Evolutionary conservation across 2,329 filamentous ascomycete genomes (phyloP).

Genomic region (Alternaria rosae): DNA sequence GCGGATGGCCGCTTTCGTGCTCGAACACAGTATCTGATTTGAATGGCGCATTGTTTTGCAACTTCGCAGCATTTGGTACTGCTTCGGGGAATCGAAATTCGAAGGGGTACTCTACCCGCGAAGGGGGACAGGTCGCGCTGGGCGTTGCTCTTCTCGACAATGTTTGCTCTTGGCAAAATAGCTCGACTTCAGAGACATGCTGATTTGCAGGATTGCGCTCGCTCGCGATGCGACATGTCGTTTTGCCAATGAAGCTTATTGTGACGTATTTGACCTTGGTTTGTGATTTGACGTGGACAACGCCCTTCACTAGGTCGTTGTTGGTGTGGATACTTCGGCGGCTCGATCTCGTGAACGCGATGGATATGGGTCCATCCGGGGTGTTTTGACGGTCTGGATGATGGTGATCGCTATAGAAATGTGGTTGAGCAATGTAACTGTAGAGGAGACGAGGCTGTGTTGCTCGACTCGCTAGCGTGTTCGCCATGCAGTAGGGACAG

Average conservation of each 20-base stretch:
- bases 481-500: conserved; percentile 5
- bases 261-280: conserved; percentile 23
- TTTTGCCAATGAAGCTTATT: conserved; percentile 26
- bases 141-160: conserved; percentile 14
- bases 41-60: conserved; percentile 17
- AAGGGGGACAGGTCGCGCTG: conserved; percentile 23
- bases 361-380: conserved; percentile 23
- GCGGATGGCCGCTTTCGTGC: conserved; percentile 15
- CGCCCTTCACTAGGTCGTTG: conserved; percentile 29
- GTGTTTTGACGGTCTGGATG: conserved; percentile 27
- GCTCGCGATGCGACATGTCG: conserved; percentile 25
- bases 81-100: conserved; percentile 32
- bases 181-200: conserved; percentile 16
- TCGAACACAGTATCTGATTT: conserved; percentile 19
- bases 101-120: conserved; percentile 29
- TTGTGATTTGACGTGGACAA: conserved; percentile 23
- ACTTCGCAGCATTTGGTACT: conserved; percentile 17
- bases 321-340: conserved; percentile 28
- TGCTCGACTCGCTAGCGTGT: conserved; percentile 7
- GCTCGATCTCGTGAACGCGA: conserved; percentile 24
- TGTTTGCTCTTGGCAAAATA: conserved; percentile 21
- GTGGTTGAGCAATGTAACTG: conserved; percentile 23
- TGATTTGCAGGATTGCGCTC: conserved; percentile 22
- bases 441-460: conserved; percentile 22
- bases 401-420: conserved; percentile 27